Evolutionary conservation across 176 grass and related monocot species (phyloP).

Genomic region (Bromus sterilis): DNA sequence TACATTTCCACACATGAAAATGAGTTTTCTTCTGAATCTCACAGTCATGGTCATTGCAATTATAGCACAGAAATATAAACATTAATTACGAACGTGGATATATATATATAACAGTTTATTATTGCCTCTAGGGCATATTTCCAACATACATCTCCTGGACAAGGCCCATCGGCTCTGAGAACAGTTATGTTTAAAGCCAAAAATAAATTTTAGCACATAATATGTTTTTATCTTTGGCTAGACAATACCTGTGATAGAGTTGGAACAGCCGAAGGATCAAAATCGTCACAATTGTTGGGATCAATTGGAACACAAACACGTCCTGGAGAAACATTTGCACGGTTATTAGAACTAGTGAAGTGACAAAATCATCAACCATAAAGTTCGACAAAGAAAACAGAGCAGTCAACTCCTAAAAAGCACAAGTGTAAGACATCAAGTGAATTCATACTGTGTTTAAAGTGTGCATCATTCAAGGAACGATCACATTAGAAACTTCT

Average conservation of each 20-base stretch:
- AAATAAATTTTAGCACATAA: background rate
- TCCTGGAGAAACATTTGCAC: conserved; percentile 36
- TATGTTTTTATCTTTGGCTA: background rate
- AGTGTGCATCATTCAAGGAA: background rate
- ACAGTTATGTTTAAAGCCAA: too few relatives aligned
- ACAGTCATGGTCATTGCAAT: too few relatives aligned
- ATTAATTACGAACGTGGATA: too few relatives aligned
- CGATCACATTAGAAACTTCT: background rate
- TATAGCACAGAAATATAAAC: too few relatives aligned
- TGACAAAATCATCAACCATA: background rate
- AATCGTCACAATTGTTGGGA: conserved; percentile 70
- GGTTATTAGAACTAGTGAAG: background rate
- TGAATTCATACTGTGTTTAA: background rate
- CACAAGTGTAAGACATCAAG: background rate
- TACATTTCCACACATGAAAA: too few relatives aligned
- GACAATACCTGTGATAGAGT: conserved; percentile 64
- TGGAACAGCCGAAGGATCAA: conserved; percentile 68
- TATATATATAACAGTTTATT: too few relatives aligned
- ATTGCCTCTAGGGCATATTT: too few relatives aligned
- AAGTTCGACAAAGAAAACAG: background rate
- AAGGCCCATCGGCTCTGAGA: too few relatives aligned
- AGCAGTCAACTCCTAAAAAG: background rate
- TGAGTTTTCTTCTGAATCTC: too few relatives aligned
- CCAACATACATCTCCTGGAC: too few relatives aligned
- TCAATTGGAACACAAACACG: conserved; percentile 89